Percentiles rank a stretch among this genome's conserved stretches.
phyloP scores from a whole-genome alignment of 805 yeast species.

The Candida taoyuanica region DNA sequence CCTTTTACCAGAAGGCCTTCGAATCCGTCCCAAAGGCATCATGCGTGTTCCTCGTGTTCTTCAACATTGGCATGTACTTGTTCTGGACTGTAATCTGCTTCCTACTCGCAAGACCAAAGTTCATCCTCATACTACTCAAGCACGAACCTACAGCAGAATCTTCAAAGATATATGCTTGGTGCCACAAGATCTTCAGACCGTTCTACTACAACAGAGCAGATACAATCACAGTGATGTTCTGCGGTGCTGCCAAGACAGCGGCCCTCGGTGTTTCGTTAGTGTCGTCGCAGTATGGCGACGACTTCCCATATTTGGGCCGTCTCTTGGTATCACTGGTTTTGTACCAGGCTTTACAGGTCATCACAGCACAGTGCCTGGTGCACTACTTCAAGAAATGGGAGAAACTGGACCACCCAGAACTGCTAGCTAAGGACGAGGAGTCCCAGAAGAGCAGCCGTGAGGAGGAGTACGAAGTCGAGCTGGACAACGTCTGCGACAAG shows the following conservation, averaged over 20 bases:
- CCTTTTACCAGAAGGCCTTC: constrained; percentile 80
- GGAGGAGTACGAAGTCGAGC: constrained; percentile 3
- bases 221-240: constrained; percentile 73
- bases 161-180: constrained; percentile 39
- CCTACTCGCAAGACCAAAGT: constrained; percentile 55
- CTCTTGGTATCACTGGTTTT: constrained; percentile 77
- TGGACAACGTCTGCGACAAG: background rate
- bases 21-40: constrained; percentile 62
- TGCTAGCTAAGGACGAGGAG: constrained; percentile 17
- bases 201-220: constrained; percentile 69
- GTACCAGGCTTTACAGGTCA: constrained; percentile 84
- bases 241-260: constrained; percentile 93
- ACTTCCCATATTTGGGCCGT: constrained; percentile 58
- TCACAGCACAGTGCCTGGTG: constrained; percentile 71
- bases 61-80: constrained; percentile 75
- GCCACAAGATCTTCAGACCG: constrained; percentile 42
- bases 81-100: constrained; percentile 68
- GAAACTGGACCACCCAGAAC: constrained; percentile 20
- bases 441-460: constrained; percentile 8
- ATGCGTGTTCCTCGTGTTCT: constrained; percentile 72
- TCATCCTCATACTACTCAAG: constrained; percentile 40
- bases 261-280: constrained; percentile 84
- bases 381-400: constrained; percentile 67
- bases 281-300: constrained; percentile 72
- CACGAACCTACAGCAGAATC: constrained; percentile 44